phyloP scores from a whole-genome alignment of 352 stramenopile species.

The Pythium pyrilobum region DNA sequence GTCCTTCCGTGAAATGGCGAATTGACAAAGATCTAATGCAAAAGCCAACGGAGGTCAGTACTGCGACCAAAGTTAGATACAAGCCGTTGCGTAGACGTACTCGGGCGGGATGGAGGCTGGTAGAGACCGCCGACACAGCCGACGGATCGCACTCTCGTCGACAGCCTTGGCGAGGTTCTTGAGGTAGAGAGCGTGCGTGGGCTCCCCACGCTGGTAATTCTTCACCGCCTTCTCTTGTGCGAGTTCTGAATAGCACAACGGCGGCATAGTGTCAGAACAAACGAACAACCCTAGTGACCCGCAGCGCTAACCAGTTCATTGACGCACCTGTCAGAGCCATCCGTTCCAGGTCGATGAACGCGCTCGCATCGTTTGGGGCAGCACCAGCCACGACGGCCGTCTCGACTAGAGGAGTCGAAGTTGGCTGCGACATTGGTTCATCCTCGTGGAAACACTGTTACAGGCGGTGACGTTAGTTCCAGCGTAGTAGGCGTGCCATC shows the following conservation, averaged over 20 bases:
- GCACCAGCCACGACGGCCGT: neutral
- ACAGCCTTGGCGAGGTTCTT: slow-evolving; percentile 76
- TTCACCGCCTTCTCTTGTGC: slow-evolving; percentile 55
- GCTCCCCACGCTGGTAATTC: slow-evolving; percentile 53
- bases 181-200: slow-evolving; percentile 62
- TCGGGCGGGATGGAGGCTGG: slow-evolving; percentile 3
- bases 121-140: neutral
- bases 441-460: too few species aligned
- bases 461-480: neutral
- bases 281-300: too few species aligned
- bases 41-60: neutral
- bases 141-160: slow-evolving; percentile 9
- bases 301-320: too few species aligned
- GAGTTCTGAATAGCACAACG: slow-evolving; percentile 23
- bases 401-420: too few species aligned
- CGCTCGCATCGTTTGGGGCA: neutral
- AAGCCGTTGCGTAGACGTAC: slow-evolving; percentile 22
- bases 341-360: neutral
- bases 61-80: neutral
- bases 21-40: slow-evolving; percentile 38
- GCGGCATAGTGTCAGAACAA: too few species aligned
- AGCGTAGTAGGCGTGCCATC: too few species aligned
- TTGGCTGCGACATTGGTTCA: too few species aligned
- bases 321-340: slow-evolving; percentile 6
- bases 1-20: slow-evolving; percentile 67